Evolutionary conservation across 2,329 filamentous ascomycete species (phyloP), one percentile per base, ranked within the genome.

Genomic region (Trichophyton mentagrophytes): DNA sequence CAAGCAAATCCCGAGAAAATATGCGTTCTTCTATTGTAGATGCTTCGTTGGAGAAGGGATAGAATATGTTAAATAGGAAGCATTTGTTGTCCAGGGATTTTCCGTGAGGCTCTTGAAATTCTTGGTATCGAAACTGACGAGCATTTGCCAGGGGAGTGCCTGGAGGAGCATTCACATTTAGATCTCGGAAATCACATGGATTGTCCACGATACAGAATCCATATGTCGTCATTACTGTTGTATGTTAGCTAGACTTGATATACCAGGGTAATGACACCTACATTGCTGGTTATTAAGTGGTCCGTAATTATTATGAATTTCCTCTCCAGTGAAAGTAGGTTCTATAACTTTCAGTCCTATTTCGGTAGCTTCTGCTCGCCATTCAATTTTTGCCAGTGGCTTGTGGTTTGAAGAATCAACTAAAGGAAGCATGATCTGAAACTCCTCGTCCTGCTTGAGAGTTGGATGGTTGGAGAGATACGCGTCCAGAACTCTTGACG

Each of bases 391-490:
- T 0, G 84, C 79, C 20, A 80, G 73, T 56, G 85, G 84, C 58
- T 82, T 80, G 68, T 90, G 87, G 67, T 90, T 90, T 9, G 82
- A 83, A 30, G 90, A 78, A 68, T 90, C 87, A 61, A 89, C 81
- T 2, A 89, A 75, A 1, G 87, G 87, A 38, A 89, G 76, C 3
- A 90, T 76, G 6, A 89, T 78, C 1, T 85, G 86, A 62, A 88
- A 85, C 66, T 84, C 82, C 58, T 86, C 82, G 3, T 78, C 27
- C 8, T 40, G 69, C 3, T 73, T 69, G 57, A 78, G 76, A 36
- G 74, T 73, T 2, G 66, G 59, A 1, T 71, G 67, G 17, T 67
- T 36, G 69, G 69, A 64, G 27, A 73, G 64, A 11, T 70, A 69
- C 22, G 71, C 72, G 55, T 72, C 68, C 4, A 78, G 66, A 5